Conservation (phyloP, 352 stramenopile species). For the Phytophthora crassamura region DNA sequence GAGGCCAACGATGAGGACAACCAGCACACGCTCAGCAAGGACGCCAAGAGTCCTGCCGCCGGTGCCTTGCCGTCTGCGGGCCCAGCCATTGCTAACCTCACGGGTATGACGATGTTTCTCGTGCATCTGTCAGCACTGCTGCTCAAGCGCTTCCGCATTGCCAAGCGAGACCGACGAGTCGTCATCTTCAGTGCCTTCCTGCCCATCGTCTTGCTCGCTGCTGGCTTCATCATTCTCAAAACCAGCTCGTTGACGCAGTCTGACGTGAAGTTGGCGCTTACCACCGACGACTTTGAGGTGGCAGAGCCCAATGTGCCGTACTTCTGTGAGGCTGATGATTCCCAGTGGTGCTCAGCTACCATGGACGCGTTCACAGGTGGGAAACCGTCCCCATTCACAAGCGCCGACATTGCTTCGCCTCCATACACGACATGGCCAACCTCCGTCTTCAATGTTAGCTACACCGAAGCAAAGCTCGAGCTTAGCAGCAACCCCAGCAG, state of each 20-base stretch:
- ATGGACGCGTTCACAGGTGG: constrained; percentile 44
- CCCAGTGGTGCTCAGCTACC: constrained; percentile 56
- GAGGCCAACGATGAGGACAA: constrained; percentile 57
- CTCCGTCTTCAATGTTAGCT: constrained; percentile 46
- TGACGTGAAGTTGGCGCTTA: constrained; percentile 56
- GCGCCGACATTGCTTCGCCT: constrained; percentile 38
- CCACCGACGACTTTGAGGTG: constrained; percentile 39
- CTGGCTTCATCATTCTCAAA: constrained; percentile 83
- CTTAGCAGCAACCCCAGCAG: constrained; percentile 28
- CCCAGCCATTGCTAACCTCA: constrained; percentile 35
- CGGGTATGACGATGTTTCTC: constrained; percentile 64
- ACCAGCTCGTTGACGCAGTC: constrained; percentile 55
- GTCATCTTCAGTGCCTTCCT: constrained; percentile 83
- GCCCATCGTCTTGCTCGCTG: constrained; percentile 81
- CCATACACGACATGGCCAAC: constrained; percentile 40
- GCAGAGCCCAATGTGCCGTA: constrained; percentile 44
- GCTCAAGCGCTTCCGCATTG: constrained; percentile 90
- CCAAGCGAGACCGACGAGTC: constrained; percentile 92
- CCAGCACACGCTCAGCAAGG: constrained; percentile 64
- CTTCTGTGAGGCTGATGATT: constrained; percentile 54
- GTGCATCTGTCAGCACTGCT: constrained; percentile 90
- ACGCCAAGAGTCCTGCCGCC: constrained; percentile 9
- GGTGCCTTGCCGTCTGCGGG: constrained; percentile 6
- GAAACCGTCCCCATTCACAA: constrained; percentile 32
- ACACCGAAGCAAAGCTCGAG: constrained; percentile 31